phyloP scores from a whole-genome alignment of 208 protist species.

The Leishmania tarentolae region DNA sequence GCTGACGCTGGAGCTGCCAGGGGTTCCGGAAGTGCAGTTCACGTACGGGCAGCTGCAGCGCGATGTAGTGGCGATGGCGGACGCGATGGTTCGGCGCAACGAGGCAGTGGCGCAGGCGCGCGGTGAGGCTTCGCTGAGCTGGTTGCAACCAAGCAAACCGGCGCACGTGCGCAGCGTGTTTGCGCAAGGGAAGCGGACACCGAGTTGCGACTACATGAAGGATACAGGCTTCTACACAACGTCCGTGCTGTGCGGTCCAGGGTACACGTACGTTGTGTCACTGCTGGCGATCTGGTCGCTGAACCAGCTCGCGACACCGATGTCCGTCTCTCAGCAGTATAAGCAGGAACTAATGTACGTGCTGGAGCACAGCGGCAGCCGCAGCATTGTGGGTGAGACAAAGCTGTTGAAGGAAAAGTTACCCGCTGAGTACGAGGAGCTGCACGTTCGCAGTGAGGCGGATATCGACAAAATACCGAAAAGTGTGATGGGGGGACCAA shows the following conservation, averaged over 20 bases:
- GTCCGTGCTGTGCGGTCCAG: constrained; percentile 57
- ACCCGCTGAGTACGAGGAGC: constrained; percentile 46
- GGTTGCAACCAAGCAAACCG: constrained; percentile 63
- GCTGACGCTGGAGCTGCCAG: constrained; percentile 72
- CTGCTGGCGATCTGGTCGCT: constrained; percentile 75
- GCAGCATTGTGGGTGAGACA: constrained; percentile 61
- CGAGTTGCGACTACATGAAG: constrained; percentile 70
- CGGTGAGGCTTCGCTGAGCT: constrained; percentile 50
- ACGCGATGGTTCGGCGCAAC: constrained; percentile 54
- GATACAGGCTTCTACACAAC: constrained; percentile 73
- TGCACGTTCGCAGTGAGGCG: constrained; percentile 35
- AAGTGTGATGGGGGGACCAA: neutral
- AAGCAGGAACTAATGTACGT: constrained; percentile 81
- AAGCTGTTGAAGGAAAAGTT: constrained; percentile 59
- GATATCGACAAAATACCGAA: constrained; percentile 26
- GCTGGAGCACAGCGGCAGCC: constrained; percentile 73
- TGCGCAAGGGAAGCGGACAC: constrained; percentile 47
- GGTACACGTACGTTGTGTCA: constrained; percentile 79
- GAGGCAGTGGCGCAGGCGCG: constrained; percentile 45
- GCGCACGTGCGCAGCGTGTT: constrained; percentile 69
- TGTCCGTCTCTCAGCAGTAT: constrained; percentile 75
- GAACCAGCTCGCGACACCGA: constrained; percentile 77
- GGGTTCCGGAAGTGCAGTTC: constrained; percentile 37
- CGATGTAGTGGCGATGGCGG: constrained; percentile 72
- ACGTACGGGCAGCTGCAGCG: constrained; percentile 84